Evolutionary conservation across 768 basidiomycete genomes (phyloP).

Genomic region (Chalciporus pseudorubinellus): DNA sequence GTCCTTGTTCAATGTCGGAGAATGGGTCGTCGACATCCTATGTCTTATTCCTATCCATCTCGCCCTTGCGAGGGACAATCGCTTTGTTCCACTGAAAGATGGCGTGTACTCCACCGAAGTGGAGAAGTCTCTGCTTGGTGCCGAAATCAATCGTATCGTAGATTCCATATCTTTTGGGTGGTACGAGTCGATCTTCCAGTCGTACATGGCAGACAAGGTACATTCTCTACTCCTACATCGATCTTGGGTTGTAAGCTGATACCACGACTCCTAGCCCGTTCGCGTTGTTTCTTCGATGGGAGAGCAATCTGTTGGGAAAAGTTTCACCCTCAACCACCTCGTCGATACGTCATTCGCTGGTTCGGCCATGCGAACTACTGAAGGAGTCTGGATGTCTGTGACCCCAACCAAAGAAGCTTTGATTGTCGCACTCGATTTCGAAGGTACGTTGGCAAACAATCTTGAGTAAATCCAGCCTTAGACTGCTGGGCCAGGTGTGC

Average conservation of each 20-base stretch:
- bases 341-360: constrained; percentile 65
- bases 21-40: constrained; percentile 60
- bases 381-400: constrained; percentile 67
- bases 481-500: constrained; percentile 44
- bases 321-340: constrained; percentile 57
- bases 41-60: constrained; percentile 67
- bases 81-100: constrained; percentile 60
- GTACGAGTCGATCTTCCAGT: constrained; percentile 64
- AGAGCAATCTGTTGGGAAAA: constrained; percentile 65
- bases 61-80: constrained; percentile 57
- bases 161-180: constrained; percentile 59
- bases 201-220: constrained; percentile 59
- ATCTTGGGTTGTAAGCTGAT: not conserved
- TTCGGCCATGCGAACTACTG: constrained; percentile 61
- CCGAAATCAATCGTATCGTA: constrained; percentile 54
- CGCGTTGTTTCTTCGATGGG: constrained; percentile 69
- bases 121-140: constrained; percentile 55
- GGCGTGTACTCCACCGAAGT: constrained; percentile 47
- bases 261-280: constrained; percentile 43
- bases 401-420: constrained; percentile 55
- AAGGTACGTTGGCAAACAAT: constrained; percentile 39
- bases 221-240: not conserved
- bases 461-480: too few relatives aligned
- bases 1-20: constrained; percentile 46
- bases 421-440: constrained; percentile 64